Percentiles rank a stretch among this genome's conserved stretches.
These are phyloP conservation scores for Paracoccidioides brasiliensis DNA, from an alignment of 2,329 filamentous ascomycete species.

Conservation along the genomic window DNA sequence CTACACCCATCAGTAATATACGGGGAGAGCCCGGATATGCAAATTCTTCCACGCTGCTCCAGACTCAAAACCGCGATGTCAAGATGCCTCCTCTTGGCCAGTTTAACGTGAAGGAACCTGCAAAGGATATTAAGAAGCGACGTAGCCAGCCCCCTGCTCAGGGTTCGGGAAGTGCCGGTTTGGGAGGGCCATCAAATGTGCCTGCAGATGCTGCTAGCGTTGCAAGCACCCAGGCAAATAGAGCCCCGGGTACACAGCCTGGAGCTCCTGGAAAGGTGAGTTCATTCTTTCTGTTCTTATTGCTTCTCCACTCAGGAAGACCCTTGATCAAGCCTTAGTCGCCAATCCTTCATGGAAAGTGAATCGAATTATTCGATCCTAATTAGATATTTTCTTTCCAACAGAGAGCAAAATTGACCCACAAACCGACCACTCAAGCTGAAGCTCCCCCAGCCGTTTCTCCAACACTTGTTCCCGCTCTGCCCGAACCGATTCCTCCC, in stretches of 20 bases:
- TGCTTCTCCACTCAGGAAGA: no score
- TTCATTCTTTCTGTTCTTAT: constrained; percentile 8
- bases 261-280: constrained; percentile 41
- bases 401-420: constrained; percentile 63
- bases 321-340: no score
- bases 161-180: constrained; percentile 21
- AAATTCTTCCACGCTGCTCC: constrained; percentile 27
- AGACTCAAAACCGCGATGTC: constrained; percentile 40
- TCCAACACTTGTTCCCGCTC: constrained; percentile 73
- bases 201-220: constrained; percentile 18
- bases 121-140: constrained; percentile 84
- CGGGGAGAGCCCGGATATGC: constrained; percentile 40
- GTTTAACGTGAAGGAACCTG: constrained; percentile 73
- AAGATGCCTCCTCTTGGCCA: constrained; percentile 90
- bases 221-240: constrained; percentile 22
- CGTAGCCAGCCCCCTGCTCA: constrained; percentile 43
- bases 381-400: constrained; percentile 14
- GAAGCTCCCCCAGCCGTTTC: constrained; percentile 50
- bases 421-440: constrained; percentile 44
- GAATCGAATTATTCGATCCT: neutral
- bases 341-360: no score
- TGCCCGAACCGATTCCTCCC: constrained; percentile 77
- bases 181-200: constrained; percentile 21
- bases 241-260: constrained; percentile 26
- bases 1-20: constrained; percentile 52